Conservation (phyloP, 805 yeast species). For the Ogataea pini region DNA sequence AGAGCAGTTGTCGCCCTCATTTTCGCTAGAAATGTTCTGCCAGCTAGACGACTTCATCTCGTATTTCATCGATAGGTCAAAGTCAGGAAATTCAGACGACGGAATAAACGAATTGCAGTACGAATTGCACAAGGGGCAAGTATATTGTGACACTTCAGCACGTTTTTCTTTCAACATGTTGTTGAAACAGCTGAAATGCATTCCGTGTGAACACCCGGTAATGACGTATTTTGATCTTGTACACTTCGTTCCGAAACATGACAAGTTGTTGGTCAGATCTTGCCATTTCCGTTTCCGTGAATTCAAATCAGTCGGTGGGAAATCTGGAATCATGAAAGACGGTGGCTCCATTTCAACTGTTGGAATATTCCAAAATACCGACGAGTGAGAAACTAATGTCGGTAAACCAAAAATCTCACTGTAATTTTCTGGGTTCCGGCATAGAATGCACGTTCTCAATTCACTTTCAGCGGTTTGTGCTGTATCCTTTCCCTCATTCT, state of each 20-base stretch:
- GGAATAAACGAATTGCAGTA: conserved; percentile 48
- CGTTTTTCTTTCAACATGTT: conserved; percentile 31
- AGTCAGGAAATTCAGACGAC: conserved; percentile 34
- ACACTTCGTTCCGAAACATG: conserved; percentile 34
- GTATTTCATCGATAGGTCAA: conserved; percentile 27
- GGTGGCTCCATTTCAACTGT: conserved; percentile 33
- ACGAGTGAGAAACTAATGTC: conserved; percentile 45
- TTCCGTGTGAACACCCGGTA: conserved; percentile 53
- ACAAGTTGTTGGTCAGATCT: conserved; percentile 28
- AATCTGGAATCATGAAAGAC: conserved; percentile 26
- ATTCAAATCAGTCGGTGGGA: conserved; percentile 9
- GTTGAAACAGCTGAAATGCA: conserved; percentile 48
- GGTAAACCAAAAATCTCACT: conserved; percentile 61
- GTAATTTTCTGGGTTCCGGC: conserved; percentile 52
- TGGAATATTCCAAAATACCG: conserved; percentile 52
- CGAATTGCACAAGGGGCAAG: conserved; percentile 54
- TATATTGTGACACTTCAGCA: conserved; percentile 26
- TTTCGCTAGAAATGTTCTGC: conserved; percentile 29
- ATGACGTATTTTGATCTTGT: conserved; percentile 35
- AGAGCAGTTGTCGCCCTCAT: conserved; percentile 34
- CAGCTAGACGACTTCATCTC: conserved; percentile 18
- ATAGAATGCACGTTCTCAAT: conserved; percentile 51
- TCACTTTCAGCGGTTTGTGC: conserved; percentile 18
- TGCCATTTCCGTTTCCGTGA: conserved; percentile 19
- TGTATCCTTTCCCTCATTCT: conserved; percentile 22